Evolutionary conservation across 2,329 filamentous ascomycete genomes (phyloP), one percentile per base, ranked within the genome.

Genomic region (Lomentospora prolificans): DNA sequence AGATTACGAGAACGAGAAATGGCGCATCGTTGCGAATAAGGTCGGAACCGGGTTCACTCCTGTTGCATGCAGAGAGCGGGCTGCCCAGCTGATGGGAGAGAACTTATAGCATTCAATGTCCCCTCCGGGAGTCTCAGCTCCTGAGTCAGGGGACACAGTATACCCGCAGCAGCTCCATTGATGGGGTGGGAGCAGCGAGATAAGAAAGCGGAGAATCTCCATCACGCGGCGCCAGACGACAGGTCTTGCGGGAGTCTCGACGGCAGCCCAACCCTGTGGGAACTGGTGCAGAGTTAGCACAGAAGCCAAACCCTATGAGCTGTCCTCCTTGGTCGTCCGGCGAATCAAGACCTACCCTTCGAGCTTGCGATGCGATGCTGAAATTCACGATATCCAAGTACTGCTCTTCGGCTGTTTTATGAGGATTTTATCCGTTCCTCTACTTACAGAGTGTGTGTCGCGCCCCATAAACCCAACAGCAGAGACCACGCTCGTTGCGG

Each of bases 11-110:
- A 88, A 87, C 72, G 90, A 96, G 69, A 90, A 90, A 67, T 96
- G 91, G 91, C 86, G 90, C 62, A 89, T 95, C 65, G 85, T 96
- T 60, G 87, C 91, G 58, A 87, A 88, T 65, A 96, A 95, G 72
- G 87, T 96, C 64, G 91, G 91, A 59, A 88, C 85, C 53, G 90
- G 91, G 50, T 95, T 95, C 67, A 94, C 90, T 36, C 89, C 91
- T 41, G 82, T 84, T 33, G 89, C 90, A 48, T 96, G 91, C 72
- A 86, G 87, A 69, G 90, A 95, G 65, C 86, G 90, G 64, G 86
- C 85, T 30, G 73, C 80, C 58, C 81, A 89, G 70, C 70, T 91
- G 46, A 64, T 72, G 41, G 75, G 72, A 33, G 76, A 74, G 61
- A 67, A 69, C 66, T 74, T 79, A 73, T 78, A 79, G 71, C 78